Conservation (phyloP, 768 basidiomycete species). For the Leccinum longicurvipes region DNA sequence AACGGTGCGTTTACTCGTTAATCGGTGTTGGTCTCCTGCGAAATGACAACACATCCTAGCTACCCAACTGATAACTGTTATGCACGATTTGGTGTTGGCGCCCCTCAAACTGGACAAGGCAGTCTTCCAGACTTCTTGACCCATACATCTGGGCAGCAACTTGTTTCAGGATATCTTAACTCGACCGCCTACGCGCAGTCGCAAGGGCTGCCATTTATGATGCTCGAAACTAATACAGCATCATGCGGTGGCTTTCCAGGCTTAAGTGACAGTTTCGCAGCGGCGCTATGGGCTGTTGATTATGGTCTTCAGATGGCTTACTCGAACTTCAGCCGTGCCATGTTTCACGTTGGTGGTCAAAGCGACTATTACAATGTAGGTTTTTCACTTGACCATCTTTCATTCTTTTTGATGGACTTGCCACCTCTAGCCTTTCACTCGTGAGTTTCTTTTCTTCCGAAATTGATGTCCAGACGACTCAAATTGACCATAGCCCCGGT, state of each 20-base stretch:
- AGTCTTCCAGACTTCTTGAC: slow-evolving; percentile 47
- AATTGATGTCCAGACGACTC: background rate
- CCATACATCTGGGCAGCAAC: slow-evolving; percentile 47
- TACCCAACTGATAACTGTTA: slow-evolving; percentile 65
- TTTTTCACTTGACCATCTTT: slow-evolving; percentile 6
- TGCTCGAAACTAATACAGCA: slow-evolving; percentile 59
- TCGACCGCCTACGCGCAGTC: slow-evolving; percentile 41
- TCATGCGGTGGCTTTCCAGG: slow-evolving; percentile 48
- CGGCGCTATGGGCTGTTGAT: slow-evolving; percentile 52
- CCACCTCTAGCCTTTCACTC: slow-evolving; percentile 37
- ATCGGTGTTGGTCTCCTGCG: background rate
- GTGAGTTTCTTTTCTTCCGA: slow-evolving; percentile 11
- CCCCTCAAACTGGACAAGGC: slow-evolving; percentile 39
- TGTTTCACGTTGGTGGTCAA: slow-evolving; percentile 59
- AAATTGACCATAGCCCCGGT: slow-evolving; percentile 40
- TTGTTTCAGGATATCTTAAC: slow-evolving; percentile 52
- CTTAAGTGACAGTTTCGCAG: slow-evolving; percentile 57
- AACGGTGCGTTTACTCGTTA: slow-evolving; percentile 41
- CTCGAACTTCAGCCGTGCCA: slow-evolving; percentile 42
- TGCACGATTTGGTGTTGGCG: slow-evolving; percentile 44
- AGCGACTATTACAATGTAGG: slow-evolving; percentile 62
- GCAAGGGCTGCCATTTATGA: slow-evolving; percentile 43
- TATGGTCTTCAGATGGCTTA: slow-evolving; percentile 52
- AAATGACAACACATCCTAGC: slow-evolving; percentile 31
- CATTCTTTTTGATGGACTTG: background rate